These are phyloP conservation scores for Suillus occidentalis DNA, from an alignment of 768 basidiomycete genomes.

Conservation along the genomic window DNA sequence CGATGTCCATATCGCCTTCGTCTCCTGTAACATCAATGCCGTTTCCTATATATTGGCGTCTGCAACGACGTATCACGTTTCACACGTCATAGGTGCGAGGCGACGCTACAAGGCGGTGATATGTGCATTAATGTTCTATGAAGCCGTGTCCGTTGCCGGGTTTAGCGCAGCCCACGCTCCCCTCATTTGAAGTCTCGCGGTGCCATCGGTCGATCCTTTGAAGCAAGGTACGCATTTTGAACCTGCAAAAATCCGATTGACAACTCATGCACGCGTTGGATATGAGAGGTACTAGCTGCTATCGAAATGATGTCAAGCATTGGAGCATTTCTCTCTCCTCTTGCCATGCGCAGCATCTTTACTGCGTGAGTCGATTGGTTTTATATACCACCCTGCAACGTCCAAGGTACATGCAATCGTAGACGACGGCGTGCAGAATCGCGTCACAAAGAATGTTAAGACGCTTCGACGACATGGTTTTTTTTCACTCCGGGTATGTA, in stretches of 20 bases:
- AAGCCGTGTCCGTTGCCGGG: slow-evolving; percentile 22
- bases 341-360: slow-evolving; percentile 32
- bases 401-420: too few relatives aligned
- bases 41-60: slow-evolving; percentile 17
- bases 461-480: too few relatives aligned
- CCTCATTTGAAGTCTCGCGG: slow-evolving; percentile 24
- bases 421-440: too few relatives aligned
- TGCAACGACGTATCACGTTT: slow-evolving; percentile 8
- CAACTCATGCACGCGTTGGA: background rate
- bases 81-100: slow-evolving; percentile 19
- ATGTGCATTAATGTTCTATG: background rate
- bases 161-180: slow-evolving; percentile 17
- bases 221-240: slow-evolving; percentile 24
- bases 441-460: too few relatives aligned
- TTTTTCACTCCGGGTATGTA: too few relatives aligned
- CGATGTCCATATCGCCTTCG: slow-evolving; percentile 29
- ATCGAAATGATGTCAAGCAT: slow-evolving; percentile 26
- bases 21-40: too few relatives aligned
- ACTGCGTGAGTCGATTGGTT: slow-evolving; percentile 15
- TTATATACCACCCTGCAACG: background rate
- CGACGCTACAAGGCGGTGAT: too few relatives aligned
- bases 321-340: slow-evolving; percentile 24
- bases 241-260: too few relatives aligned
- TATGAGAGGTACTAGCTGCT: slow-evolving; percentile 31
- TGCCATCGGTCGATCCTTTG: slow-evolving; percentile 26